Percentiles rank a stretch among this genome's conserved stretches.
Evolutionary conservation across 2,329 filamentous ascomycete species (phyloP).

Genomic region (Mollisiaceae sp.): DNA sequence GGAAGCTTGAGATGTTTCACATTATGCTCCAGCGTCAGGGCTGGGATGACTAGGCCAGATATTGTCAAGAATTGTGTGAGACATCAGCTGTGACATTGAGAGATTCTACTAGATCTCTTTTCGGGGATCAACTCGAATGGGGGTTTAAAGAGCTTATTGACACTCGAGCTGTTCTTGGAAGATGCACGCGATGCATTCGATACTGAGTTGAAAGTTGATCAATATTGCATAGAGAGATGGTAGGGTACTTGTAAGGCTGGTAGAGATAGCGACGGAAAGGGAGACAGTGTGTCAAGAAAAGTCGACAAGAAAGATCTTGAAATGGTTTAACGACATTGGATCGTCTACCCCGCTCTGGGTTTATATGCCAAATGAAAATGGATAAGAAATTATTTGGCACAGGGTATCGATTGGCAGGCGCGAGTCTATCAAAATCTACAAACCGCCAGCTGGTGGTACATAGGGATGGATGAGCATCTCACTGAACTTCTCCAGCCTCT

Average conservation of each 20-base stretch:
- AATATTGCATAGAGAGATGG: neutral
- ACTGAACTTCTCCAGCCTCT: slow-evolving; percentile 88
- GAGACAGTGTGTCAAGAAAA: too few relatives aligned
- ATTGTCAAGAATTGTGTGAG: too few relatives aligned
- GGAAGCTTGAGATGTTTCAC: too few relatives aligned
- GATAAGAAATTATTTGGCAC: too few relatives aligned
- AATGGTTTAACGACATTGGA: neutral
- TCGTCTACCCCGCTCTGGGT: too few relatives aligned
- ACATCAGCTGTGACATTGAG: too few relatives aligned
- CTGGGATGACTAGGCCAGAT: too few relatives aligned
- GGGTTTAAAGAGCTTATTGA: neutral
- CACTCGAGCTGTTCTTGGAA: neutral
- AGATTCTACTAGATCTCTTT: too few relatives aligned
- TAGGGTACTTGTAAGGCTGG: neutral
- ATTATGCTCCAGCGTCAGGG: too few relatives aligned
- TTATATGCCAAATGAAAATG: too few relatives aligned
- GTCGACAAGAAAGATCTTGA: neutral
- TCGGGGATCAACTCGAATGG: too few relatives aligned
- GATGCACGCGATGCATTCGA: neutral
- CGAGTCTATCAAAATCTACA: slow-evolving; percentile 32
- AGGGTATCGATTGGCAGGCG: slow-evolving; percentile 6
- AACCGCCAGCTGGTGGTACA: slow-evolving; percentile 60
- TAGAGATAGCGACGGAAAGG: neutral
- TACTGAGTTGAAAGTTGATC: neutral
- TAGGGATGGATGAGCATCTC: slow-evolving; percentile 82